phyloP scores from a whole-genome alignment of 805 yeast genomes.

The Zygoascus ofunaensis region DNA sequence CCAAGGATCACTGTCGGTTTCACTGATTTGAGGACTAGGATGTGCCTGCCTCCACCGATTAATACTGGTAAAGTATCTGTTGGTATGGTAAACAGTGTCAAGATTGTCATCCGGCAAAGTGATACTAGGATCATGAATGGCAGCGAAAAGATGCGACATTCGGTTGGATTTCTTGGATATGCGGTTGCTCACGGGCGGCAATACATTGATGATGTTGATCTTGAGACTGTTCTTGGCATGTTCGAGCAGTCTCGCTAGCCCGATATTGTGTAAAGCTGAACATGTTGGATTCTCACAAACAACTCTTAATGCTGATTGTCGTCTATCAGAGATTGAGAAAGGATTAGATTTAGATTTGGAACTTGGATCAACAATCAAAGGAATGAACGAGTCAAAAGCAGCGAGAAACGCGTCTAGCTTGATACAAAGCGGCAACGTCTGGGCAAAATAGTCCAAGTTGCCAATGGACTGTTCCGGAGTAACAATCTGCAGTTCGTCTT shows the following conservation, averaged over 20 bases:
- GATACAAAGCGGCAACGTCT: too few species aligned
- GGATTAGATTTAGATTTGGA: too few species aligned
- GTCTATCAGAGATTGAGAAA: too few species aligned
- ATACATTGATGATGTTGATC: not conserved
- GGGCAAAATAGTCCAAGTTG: too few species aligned
- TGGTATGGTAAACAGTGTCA: not conserved
- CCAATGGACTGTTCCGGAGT: too few species aligned
- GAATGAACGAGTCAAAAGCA: too few species aligned
- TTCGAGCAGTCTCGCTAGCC: not conserved
- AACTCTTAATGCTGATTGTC: too few species aligned
- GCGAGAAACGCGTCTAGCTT: too few species aligned
- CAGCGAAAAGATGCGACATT: not conserved
- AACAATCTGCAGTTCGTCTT: too few species aligned
- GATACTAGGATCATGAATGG: not conserved
- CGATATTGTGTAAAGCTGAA: not conserved
- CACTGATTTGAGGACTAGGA: not conserved
- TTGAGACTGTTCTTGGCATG: not conserved
- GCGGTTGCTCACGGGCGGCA: not conserved
- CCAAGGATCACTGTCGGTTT: not conserved
- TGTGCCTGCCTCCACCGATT: not conserved
- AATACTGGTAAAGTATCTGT: not conserved
- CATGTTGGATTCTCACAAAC: not conserved
- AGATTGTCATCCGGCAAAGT: not conserved
- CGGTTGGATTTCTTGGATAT: not conserved
- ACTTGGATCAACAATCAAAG: too few species aligned